A percentile compares a stretch with the other conserved stretches of the same genome.
phyloP scores from a whole-genome alignment of 1,284 basidiomycete species.

The Agroathelia rolfsii region DNA sequence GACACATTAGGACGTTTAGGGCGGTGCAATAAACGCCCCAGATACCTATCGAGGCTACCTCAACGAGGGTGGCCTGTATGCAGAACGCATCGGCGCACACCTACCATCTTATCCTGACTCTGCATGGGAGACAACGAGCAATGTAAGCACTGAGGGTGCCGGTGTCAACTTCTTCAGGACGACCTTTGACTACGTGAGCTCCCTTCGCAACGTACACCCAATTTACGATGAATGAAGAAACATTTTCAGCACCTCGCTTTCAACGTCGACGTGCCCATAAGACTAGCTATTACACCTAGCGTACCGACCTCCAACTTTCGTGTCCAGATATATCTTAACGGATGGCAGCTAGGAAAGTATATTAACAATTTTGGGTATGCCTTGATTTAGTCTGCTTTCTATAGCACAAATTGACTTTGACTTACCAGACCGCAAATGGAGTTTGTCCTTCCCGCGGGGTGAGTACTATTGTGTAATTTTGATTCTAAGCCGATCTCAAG shows the following conservation, averaged over 20 bases:
- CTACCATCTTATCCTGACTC: slow-evolving; percentile 38
- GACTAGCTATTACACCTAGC: slow-evolving; percentile 33
- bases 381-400: no score
- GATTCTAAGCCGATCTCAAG: not conserved
- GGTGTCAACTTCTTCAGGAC: slow-evolving; percentile 46
- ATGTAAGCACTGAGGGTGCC: slow-evolving; percentile 24
- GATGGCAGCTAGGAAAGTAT: slow-evolving; percentile 43
- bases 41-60: slow-evolving; percentile 39
- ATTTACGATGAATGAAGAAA: slow-evolving; percentile 29
- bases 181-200: slow-evolving; percentile 31
- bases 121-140: slow-evolving; percentile 28
- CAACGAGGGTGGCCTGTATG: slow-evolving; percentile 44
- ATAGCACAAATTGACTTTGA: no score
- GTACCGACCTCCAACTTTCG: slow-evolving; percentile 34
- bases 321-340: slow-evolving; percentile 41
- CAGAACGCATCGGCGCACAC: slow-evolving; percentile 43
- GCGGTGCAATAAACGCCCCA: slow-evolving; percentile 31
- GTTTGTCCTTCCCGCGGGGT: slow-evolving; percentile 39
- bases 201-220: slow-evolving; percentile 22
- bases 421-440: slow-evolving; percentile 31
- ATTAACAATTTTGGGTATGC: slow-evolving; percentile 38
- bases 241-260: slow-evolving; percentile 22
- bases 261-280: slow-evolving; percentile 33
- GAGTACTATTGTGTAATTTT: slow-evolving; percentile 9
- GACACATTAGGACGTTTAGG: slow-evolving; percentile 18